phyloP scores from a whole-genome alignment of 1,284 basidiomycete genomes.

The Heterobasidion parviporum region DNA sequence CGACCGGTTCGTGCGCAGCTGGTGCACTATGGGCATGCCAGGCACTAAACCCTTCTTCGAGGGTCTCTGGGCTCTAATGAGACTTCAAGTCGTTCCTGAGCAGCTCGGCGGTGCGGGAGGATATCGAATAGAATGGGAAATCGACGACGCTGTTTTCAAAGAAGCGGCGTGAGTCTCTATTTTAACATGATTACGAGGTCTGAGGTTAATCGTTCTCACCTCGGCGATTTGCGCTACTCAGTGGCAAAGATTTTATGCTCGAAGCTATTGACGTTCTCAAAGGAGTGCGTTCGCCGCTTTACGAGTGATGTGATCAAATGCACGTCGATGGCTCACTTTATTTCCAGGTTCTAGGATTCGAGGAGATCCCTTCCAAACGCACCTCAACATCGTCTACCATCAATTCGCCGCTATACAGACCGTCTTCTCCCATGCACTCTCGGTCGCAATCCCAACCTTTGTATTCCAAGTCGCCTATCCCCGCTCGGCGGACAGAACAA shows the following conservation, averaged over 20 bases:
- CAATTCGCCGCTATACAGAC: slow-evolving; percentile 23
- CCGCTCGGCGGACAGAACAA: slow-evolving; percentile 26
- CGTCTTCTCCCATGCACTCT: slow-evolving; percentile 34
- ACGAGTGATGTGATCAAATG: slow-evolving; percentile 1
- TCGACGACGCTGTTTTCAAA: slow-evolving; percentile 79
- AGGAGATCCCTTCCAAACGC: slow-evolving; percentile 44
- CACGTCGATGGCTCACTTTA: slow-evolving; percentile 1
- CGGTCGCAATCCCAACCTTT: slow-evolving; percentile 51
- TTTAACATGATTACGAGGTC: slow-evolving; percentile 11
- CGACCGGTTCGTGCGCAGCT: slow-evolving; percentile 60
- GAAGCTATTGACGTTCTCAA: slow-evolving; percentile 76
- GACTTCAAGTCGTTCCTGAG: slow-evolving; percentile 64
- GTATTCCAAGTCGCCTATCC: slow-evolving; percentile 25
- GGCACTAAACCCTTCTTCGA: slow-evolving; percentile 76
- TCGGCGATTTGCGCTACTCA: slow-evolving; percentile 22
- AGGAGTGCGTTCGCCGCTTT: slow-evolving; percentile 45
- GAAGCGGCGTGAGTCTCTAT: slow-evolving; percentile 63
- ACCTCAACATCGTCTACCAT: slow-evolving; percentile 24
- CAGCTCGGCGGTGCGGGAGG: slow-evolving; percentile 65
- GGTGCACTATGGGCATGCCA: slow-evolving; percentile 76
- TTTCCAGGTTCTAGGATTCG: slow-evolving; percentile 42
- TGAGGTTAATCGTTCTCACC: slow-evolving; percentile 8
- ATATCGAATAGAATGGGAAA: slow-evolving; percentile 64
- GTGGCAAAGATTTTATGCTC: slow-evolving; percentile 78
- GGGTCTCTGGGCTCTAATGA: slow-evolving; percentile 66